Evolutionary conservation across 495 filamentous ascomycete species (phyloP).

Genomic region (Xylaria bambusicola): DNA sequence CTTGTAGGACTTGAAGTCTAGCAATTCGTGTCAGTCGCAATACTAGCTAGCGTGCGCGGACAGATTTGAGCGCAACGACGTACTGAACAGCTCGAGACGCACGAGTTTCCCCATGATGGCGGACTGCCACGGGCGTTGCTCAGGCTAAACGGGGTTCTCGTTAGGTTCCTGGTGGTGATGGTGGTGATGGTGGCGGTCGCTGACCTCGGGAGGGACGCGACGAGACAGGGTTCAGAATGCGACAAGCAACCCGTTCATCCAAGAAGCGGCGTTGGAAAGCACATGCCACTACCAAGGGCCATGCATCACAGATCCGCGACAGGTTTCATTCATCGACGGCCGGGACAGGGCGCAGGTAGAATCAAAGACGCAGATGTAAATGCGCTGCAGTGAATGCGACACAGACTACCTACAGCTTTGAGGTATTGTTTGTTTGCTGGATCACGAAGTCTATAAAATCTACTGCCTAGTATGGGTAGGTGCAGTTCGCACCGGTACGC

Average conservation of each 20-base stretch:
- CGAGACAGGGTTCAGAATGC: constrained; percentile 3
- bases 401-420: no score
- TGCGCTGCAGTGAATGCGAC: neutral
- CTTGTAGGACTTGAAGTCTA: constrained; percentile 99
- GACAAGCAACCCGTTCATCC: constrained; percentile 14
- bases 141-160: neutral
- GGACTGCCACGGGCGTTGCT: constrained; percentile 10
- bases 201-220: constrained; percentile 10
- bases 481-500: no score
- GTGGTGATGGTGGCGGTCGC: neutral
- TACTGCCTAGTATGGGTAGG: no score
- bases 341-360: neutral
- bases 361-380: neutral
- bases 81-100: constrained; percentile 92
- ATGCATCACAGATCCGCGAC: constrained; percentile 5
- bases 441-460: neutral
- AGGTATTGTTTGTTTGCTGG: neutral
- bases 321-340: neutral
- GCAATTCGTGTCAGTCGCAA: constrained; percentile 29
- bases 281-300: neutral
- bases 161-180: constrained; percentile 8
- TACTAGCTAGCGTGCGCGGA: constrained; percentile 8
- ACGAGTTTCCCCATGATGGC: constrained; percentile 78
- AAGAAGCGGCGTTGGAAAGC: constrained; percentile 11
- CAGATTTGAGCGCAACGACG: constrained; percentile 27